Evolutionary conservation across 2,329 filamentous ascomycete genomes (phyloP).

Genomic region (Myriosclerotinia duriaeana): DNA sequence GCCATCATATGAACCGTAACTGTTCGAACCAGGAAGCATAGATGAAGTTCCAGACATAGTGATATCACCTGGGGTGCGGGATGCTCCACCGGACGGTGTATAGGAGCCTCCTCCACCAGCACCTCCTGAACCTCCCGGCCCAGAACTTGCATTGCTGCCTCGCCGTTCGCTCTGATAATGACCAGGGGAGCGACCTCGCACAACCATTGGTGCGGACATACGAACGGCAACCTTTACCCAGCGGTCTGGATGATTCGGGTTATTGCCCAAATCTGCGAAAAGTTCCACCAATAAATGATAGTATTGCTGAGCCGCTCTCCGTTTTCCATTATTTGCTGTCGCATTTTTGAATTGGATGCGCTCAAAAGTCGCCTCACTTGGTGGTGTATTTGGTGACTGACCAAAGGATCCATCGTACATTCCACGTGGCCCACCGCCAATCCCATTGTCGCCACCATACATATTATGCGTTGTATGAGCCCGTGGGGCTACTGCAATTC

Average conservation of each 20-base stretch:
- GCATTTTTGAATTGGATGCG: slow-evolving; percentile 75
- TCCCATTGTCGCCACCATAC: slow-evolving; percentile 32
- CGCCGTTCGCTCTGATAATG: slow-evolving; percentile 58
- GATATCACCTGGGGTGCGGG: slow-evolving; percentile 36
- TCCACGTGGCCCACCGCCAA: slow-evolving; percentile 30
- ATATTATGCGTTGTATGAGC: slow-evolving; percentile 34
- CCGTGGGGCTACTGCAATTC: slow-evolving; percentile 43
- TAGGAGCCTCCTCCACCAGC: slow-evolving; percentile 37
- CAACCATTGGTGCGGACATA: slow-evolving; percentile 62
- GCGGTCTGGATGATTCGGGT: slow-evolving; percentile 38
- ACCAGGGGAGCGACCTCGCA: slow-evolving; percentile 64
- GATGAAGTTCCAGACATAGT: slow-evolving; percentile 36
- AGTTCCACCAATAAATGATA: slow-evolving; percentile 71
- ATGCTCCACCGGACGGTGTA: slow-evolving; percentile 32
- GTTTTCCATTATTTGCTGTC: slow-evolving; percentile 73
- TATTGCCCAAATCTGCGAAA: slow-evolving; percentile 53
- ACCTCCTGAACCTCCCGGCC: slow-evolving; percentile 49
- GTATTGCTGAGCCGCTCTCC: slow-evolving; percentile 70
- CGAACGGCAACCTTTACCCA: slow-evolving; percentile 60
- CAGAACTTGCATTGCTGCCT: slow-evolving; percentile 53
- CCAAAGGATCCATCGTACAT: slow-evolving; percentile 32
- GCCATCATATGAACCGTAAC: slow-evolving; percentile 36
- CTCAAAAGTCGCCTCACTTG: slow-evolving; percentile 54
- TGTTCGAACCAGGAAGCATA: slow-evolving; percentile 34
- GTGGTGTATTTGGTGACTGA: slow-evolving; percentile 36